These are phyloP conservation scores for Ogataea nakhonphanomensis DNA, from an alignment of 805 yeast species.

Conservation along the genomic window DNA sequence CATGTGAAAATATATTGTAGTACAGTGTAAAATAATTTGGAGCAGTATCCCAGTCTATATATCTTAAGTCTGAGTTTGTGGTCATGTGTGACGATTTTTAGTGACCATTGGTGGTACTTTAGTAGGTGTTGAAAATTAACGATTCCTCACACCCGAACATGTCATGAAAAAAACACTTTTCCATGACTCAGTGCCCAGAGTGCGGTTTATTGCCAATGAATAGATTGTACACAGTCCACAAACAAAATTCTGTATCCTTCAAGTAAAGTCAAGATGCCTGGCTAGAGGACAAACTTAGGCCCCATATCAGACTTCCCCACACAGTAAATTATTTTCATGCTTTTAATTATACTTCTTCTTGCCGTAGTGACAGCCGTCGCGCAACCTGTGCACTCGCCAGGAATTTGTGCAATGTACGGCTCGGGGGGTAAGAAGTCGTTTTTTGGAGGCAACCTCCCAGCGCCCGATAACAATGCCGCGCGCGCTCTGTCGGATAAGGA, in stretches of 20 bases:
- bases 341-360: conserved; percentile 6
- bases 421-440: conserved; percentile 72
- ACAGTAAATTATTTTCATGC: conserved; percentile 3
- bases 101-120: background rate
- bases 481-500: conserved; percentile 44
- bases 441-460: conserved; percentile 79
- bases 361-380: conserved; percentile 7
- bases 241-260: too few species aligned
- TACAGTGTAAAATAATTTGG: too few species aligned
- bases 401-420: conserved; percentile 55
- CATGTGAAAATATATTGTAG: conserved; percentile 6
- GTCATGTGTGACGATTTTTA: background rate
- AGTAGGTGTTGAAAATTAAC: background rate
- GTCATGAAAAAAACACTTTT: conserved; percentile 4
- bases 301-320: too few species aligned
- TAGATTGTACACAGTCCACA: too few species aligned
- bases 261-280: too few species aligned
- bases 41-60: background rate
- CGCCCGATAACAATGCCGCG: conserved; percentile 57
- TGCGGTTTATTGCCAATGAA: too few species aligned
- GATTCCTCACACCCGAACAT: conserved; percentile 10
- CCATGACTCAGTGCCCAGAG: too few species aligned
- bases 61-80: background rate
- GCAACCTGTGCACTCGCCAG: conserved; percentile 33
- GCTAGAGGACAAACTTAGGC: too few species aligned